Evolutionary conservation across 306 rosid species (phyloP).

Genomic region (Cicer judaicum): DNA sequence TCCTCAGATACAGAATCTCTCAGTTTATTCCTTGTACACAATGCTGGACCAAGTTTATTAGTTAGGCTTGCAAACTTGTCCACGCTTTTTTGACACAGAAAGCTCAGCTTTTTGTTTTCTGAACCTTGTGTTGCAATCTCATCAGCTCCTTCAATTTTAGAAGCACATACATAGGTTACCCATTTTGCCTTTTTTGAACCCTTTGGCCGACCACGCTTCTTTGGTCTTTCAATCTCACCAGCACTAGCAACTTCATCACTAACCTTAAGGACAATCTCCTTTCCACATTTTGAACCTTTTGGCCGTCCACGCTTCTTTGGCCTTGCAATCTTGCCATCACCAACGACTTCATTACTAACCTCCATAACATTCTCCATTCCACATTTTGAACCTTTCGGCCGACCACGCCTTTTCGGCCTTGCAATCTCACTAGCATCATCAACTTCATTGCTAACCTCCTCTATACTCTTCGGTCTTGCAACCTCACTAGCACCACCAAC

Average conservation of each 20-base stretch:
- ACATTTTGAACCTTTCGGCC: slow-evolving; percentile 33
- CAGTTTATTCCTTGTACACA: slow-evolving; percentile 12
- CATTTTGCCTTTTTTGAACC: slow-evolving; percentile 24
- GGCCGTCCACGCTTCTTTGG: slow-evolving; percentile 23
- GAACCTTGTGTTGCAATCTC: slow-evolving; percentile 27
- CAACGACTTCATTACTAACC: slow-evolving; percentile 31
- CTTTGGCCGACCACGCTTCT: slow-evolving; percentile 42
- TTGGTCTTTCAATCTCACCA: slow-evolving; percentile 1
- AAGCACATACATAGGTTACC: not conserved
- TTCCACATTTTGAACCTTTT: not conserved
- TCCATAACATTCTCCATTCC: not conserved
- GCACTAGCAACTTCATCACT: not conserved
- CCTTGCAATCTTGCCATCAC: not conserved
- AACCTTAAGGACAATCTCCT: not conserved
- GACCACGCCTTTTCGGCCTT: slow-evolving; percentile 36
- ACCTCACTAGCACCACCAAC: slow-evolving; percentile 12
- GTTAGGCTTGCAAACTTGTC: not conserved
- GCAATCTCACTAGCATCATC: not conserved
- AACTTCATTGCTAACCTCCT: slow-evolving; percentile 16
- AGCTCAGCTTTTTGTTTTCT: slow-evolving; percentile 36
- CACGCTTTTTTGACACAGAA: not conserved
- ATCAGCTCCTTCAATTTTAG: slow-evolving; percentile 1
- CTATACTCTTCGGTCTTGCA: not conserved
- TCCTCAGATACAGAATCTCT: not conserved
- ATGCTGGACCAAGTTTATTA: slow-evolving; percentile 8